Evolutionary conservation across 192 early-diverging fungal genomes (phyloP).

Genomic region (Coemansia sp.): DNA sequence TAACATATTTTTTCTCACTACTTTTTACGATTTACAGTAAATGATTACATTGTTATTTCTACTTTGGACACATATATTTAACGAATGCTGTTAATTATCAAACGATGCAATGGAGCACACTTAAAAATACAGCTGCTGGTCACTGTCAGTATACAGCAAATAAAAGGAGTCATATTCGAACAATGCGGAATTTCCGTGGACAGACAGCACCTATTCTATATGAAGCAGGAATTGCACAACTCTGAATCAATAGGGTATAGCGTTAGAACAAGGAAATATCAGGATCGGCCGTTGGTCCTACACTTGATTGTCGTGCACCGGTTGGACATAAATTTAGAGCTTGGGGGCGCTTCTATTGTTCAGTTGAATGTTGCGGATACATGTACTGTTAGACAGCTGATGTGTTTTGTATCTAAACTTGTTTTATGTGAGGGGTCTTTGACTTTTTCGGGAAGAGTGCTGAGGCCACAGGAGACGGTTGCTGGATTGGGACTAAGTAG

Average conservation of each 20-base stretch:
- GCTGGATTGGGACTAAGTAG: not conserved
- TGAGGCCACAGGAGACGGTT: not conserved
- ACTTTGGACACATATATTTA: not conserved
- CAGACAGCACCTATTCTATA: not conserved
- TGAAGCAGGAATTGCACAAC: not conserved
- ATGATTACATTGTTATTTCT: not conserved
- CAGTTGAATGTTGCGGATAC: not conserved
- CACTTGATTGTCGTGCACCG: not conserved
- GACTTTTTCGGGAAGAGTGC: not conserved
- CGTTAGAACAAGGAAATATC: not conserved
- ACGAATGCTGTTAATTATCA: slow-evolving; percentile 1
- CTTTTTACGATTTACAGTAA: not conserved
- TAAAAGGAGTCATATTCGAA: not conserved
- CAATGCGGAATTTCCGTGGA: not conserved
- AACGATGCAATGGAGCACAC: slow-evolving; percentile 5
- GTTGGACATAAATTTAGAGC: not conserved
- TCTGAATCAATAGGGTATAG: slow-evolving; percentile 2
- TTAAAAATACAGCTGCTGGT: slow-evolving; percentile 5
- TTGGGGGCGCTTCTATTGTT: not conserved
- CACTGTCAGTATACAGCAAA: slow-evolving; percentile 1
- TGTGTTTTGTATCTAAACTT: not conserved
- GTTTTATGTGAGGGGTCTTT: not conserved
- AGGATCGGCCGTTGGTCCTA: not conserved
- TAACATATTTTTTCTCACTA: not conserved
- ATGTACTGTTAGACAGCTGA: not conserved